Percentiles rank a stretch among this genome's conserved stretches.
Evolutionary conservation across 306 rosid species (phyloP).

Genomic region (Benincasa hispida): DNA sequence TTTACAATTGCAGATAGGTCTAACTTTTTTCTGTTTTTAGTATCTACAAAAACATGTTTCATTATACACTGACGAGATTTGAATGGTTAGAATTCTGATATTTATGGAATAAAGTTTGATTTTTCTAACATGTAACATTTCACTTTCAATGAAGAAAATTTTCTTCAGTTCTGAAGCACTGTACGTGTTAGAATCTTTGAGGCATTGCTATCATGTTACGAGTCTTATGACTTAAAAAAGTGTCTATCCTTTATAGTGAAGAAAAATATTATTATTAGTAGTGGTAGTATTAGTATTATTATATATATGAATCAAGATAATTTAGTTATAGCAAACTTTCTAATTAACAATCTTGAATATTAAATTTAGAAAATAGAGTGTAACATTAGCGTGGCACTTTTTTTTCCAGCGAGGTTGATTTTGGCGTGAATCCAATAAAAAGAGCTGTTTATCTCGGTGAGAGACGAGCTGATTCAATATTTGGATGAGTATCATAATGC

Average conservation of each 20-base stretch:
- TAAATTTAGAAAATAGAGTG: no score
- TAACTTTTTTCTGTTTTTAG: background rate
- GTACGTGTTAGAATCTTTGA: background rate
- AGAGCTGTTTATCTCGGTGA: no score
- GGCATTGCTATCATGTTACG: background rate
- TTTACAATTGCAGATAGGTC: slow-evolving; percentile 7
- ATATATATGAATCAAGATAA: no score
- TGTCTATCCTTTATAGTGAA: no score
- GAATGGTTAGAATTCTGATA: background rate
- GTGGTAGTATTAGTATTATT: no score
- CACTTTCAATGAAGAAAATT: background rate
- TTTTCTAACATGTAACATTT: background rate
- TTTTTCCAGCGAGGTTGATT: no score
- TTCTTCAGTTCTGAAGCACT: background rate
- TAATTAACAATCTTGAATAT: no score
- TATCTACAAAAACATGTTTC: background rate
- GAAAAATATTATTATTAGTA: background rate
- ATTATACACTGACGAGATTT: background rate
- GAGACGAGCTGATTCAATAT: no score
- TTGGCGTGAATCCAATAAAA: no score
- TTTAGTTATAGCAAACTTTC: no score
- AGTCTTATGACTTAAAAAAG: background rate
- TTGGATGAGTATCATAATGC: no score
- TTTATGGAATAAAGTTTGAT: background rate
- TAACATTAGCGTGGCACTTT: no score